Evolutionary conservation across 2,329 filamentous ascomycete genomes (phyloP).

Genomic region (Aspergillus ochraceus): DNA sequence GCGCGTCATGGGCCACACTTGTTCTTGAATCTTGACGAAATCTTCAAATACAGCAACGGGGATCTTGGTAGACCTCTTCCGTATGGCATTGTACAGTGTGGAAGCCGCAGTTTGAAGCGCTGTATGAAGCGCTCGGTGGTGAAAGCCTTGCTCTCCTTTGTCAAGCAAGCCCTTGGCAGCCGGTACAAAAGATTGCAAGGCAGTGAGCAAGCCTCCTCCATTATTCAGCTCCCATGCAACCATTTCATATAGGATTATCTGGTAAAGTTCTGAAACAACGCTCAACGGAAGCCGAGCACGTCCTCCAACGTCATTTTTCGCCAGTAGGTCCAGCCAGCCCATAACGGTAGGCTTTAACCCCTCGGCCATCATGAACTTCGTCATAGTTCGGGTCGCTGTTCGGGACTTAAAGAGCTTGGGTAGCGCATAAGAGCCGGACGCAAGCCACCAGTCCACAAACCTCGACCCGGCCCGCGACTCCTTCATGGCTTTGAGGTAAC

Average conservation of each 20-base stretch:
- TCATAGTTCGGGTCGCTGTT: slow-evolving; percentile 22
- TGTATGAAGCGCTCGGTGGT: too few relatives aligned
- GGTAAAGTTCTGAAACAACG: too few relatives aligned
- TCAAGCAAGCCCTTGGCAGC: slow-evolving; percentile 24
- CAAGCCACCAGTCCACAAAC: slow-evolving; percentile 42
- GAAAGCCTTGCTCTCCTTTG: too few relatives aligned
- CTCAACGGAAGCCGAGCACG: too few relatives aligned
- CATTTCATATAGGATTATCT: too few relatives aligned
- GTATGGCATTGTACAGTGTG: not conserved
- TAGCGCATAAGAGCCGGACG: slow-evolving; percentile 34
- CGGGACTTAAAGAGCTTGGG: slow-evolving; percentile 37
- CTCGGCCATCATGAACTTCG: slow-evolving; percentile 44
- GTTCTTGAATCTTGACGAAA: slow-evolving; percentile 20
- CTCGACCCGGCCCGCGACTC: slow-evolving; percentile 34
- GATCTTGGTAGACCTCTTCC: slow-evolving; percentile 20
- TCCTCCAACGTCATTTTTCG: too few relatives aligned
- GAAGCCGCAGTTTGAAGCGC: too few relatives aligned
- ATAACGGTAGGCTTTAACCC: slow-evolving; percentile 34
- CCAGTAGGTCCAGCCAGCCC: slow-evolving; percentile 37
- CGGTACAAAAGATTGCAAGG: slow-evolving; percentile 32
- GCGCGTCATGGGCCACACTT: too few relatives aligned
- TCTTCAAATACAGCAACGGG: slow-evolving; percentile 33
- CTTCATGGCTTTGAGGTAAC: slow-evolving; percentile 31
- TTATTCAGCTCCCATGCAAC: too few relatives aligned
- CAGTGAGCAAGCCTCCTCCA: slow-evolving; percentile 33